Evolutionary conservation across 177 flowering plant genomes (phyloP).

Genomic region (Vitis hybrid): DNA sequence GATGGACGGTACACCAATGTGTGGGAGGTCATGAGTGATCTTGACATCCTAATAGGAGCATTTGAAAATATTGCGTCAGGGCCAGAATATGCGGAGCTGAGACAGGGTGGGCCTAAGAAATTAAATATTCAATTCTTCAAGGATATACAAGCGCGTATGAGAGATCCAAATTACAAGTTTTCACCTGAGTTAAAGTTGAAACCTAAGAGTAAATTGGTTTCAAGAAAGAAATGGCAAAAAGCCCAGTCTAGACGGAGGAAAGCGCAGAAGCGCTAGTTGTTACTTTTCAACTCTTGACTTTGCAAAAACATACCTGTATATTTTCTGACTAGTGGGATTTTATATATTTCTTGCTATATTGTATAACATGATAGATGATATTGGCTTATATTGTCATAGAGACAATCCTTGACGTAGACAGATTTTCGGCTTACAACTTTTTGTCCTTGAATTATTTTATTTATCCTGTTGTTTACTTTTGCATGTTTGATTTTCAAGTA

Average conservation of each 20-base stretch:
- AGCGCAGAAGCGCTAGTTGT: slow-evolving; percentile 60
- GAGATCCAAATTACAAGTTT: slow-evolving; percentile 90
- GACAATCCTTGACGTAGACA: too few species aligned
- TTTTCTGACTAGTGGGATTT: background rate
- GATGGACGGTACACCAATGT: slow-evolving; percentile 95
- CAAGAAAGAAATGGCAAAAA: slow-evolving; percentile 87
- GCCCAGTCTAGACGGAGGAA: slow-evolving; percentile 76
- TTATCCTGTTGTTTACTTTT: too few species aligned
- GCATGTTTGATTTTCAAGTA: too few species aligned
- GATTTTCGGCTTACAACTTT: too few species aligned
- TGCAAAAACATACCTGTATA: background rate
- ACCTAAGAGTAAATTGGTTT: slow-evolving; percentile 86
- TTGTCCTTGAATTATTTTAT: too few species aligned
- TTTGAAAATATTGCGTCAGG: slow-evolving; percentile 95
- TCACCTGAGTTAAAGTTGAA: slow-evolving; percentile 86
- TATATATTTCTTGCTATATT: too few species aligned
- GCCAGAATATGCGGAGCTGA: slow-evolving; percentile 90
- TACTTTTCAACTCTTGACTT: background rate
- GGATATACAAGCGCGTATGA: slow-evolving; percentile 94
- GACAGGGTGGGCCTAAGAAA: slow-evolving; percentile 89
- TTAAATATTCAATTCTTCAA: slow-evolving; percentile 86
- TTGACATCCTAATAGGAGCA: slow-evolving; percentile 90
- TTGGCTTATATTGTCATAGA: too few species aligned
- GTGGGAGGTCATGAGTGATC: slow-evolving; percentile 94
- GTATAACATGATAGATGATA: too few species aligned